phyloP scores from a whole-genome alignment of 768 basidiomycete species.

The Mycena venus region DNA sequence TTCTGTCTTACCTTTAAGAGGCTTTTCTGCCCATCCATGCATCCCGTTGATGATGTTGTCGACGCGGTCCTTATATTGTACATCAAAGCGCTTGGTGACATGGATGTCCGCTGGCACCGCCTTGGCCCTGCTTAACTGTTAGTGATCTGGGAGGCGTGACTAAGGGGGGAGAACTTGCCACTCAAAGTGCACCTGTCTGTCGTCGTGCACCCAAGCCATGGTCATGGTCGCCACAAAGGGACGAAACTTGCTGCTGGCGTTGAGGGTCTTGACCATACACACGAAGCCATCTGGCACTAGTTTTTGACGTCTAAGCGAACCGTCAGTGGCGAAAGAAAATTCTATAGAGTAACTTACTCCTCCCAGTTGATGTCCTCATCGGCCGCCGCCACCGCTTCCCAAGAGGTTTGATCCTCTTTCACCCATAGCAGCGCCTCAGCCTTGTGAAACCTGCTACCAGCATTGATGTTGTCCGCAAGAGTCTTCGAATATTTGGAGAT shows the following conservation, averaged over 20 bases:
- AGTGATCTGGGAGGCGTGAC: too few species aligned
- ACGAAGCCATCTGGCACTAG: neutral
- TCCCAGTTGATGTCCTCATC: slow-evolving; percentile 8
- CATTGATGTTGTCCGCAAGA: neutral
- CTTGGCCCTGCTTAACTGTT: slow-evolving; percentile 2
- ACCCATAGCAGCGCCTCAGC: too few species aligned
- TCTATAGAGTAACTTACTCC: too few species aligned
- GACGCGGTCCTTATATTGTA: neutral
- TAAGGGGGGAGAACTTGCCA: too few species aligned
- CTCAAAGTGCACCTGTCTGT: neutral
- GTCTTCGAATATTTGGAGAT: neutral
- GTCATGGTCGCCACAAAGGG: slow-evolving; percentile 12
- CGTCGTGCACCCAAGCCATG: slow-evolving; percentile 1
- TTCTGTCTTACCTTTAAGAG: too few species aligned
- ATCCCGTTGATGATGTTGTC: neutral
- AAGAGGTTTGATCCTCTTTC: neutral
- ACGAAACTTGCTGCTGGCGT: slow-evolving; percentile 5
- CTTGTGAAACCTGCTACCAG: too few species aligned
- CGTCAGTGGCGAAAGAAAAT: neutral
- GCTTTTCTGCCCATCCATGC: slow-evolving; percentile 12
- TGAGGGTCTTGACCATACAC: too few species aligned
- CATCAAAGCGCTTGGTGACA: neutral
- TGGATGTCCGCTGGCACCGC: neutral
- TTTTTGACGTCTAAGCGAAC: neutral
- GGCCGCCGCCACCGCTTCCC: neutral